Evolutionary conservation across 306 rosid genomes (phyloP), one percentile per base, ranked within the genome.

Genomic region (Psophocarpus tetragonolobus): DNA sequence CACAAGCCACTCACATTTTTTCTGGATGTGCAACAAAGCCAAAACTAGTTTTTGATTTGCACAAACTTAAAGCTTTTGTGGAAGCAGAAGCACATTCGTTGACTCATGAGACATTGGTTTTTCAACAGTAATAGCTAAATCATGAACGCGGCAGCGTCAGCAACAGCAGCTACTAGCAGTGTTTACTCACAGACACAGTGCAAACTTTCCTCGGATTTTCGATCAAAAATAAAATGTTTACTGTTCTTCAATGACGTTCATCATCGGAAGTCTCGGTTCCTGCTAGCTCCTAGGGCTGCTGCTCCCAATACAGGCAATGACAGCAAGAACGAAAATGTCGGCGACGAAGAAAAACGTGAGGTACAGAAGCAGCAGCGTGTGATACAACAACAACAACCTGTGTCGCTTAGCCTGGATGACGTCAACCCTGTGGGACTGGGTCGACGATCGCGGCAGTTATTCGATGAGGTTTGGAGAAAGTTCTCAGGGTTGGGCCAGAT

Each of bases 351-450:
- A 9, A 33, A 69, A 1, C 20, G 9, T 38, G 23, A 51, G 47
- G 69, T 54, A 15, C 50, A 70, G 4, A 64, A 85, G 69, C 77
- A 85, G 71, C 79, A 54, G 62, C 58, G 51, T 54, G 66, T 71
- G 56, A 64, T 42, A 38, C 44, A 38, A 2, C 67, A 8, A 5
- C 87, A 79, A 71, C 83, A 76, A 30, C 61, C 87, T 0, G 83
- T 74, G 1, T 78, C 90, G 50, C 74, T 94, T 58, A 91, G 87
- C n/a, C 84, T 94, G 30, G 93, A 90, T 30, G 96, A 94, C 72
- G 98, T 94, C 42, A 94, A 94, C 41, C 98, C 98, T 1, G 98
- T 94, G 3, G 97, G 98, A 30, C 78, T 94, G 4, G 98, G 98
- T 6, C 84, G 97, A 47, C 85, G 77, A 71, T 94, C 98, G 11